Base-by-base conservation (phyloP, 2,329 filamentous ascomycete species). In the Dothideomycetidae sp. region DNA sequence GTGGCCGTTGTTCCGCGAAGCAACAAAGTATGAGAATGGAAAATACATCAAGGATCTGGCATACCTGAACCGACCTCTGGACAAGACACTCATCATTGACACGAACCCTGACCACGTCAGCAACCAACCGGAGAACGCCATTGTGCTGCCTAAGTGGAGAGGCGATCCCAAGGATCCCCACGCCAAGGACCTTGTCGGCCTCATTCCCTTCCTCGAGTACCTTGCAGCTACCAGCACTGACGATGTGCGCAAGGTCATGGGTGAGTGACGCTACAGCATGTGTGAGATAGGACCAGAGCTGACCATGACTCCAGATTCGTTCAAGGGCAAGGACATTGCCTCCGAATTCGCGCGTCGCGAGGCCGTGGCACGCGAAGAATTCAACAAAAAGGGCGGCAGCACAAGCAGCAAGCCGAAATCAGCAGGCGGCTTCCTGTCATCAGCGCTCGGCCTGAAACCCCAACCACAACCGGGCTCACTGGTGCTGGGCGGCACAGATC, bases 31-130 rank as follows among this genome's bases (percentile, higher is more conserved):
- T 58, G 81, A 94, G 61, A 81, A 93, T 46, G 90, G 90, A 46
- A 82, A 94, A 61, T 86, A 96, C 53, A 73, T 98, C 61, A 98
- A 98, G 83, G 90, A 98, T 55, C 75, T 98, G n/a, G 85, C 85
- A 2, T 96, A 93, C 62, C 75, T 98, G 33, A 98, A 98, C 66
- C 82, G 90, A 42, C 85, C 93, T 53, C 71, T 94, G 21, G 90
- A 81, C 47, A 96, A 96, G 64, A 84, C 93, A 33, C 84, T 98
- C 55, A 77, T 98, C 50, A 72, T 98, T 52, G 90, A 98, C 57
- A 93, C 84, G 33, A 78, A 92, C 46, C 63, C 78, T 28, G 65
- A 73, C 29, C 84, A 94, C 52, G 82, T 88, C 43, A 79, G 81
- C 50, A 73, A 80, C 46, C 90, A 98, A 54, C 90, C 90, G n/a